Evolutionary conservation across 1,284 basidiomycete species (phyloP).

Genomic region (Ustilago hordei): DNA sequence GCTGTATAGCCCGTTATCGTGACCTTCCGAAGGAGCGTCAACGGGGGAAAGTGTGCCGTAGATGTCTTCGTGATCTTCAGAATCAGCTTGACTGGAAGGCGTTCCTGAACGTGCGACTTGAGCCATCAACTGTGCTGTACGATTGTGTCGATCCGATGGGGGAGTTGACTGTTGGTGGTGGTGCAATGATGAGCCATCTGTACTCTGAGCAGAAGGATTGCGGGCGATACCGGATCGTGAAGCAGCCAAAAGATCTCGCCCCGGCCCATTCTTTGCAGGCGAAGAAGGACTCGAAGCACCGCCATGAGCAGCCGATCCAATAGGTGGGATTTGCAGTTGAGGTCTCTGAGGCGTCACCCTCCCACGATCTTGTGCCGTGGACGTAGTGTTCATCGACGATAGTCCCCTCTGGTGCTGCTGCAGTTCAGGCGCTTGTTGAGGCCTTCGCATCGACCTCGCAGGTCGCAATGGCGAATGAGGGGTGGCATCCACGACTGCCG

Average conservation of each 20-base stretch:
- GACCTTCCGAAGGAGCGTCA: slow-evolving; percentile 44
- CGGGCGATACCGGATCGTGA: slow-evolving; percentile 27
- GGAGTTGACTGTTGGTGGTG: slow-evolving; percentile 16
- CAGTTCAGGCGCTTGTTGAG: slow-evolving; percentile 42
- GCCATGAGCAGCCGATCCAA: slow-evolving; percentile 16
- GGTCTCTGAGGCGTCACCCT: slow-evolving; percentile 21
- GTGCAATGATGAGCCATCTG: slow-evolving; percentile 6
- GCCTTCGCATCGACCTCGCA: slow-evolving; percentile 53
- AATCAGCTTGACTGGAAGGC: slow-evolving; percentile 38
- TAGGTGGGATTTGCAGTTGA: slow-evolving; percentile 42
- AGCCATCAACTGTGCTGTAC: slow-evolving; percentile 56
- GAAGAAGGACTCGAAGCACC: slow-evolving; percentile 29
- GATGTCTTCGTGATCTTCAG: slow-evolving; percentile 58
- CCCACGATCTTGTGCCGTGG: slow-evolving; percentile 23
- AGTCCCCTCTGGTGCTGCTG: slow-evolving; percentile 14
- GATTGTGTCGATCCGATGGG: slow-evolving; percentile 44
- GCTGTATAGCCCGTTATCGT: slow-evolving; percentile 31
- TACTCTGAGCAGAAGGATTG: slow-evolving; percentile 33
- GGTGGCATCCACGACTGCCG: slow-evolving; percentile 3
- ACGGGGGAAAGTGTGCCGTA: slow-evolving; percentile 52
- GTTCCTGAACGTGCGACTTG: slow-evolving; percentile 39
- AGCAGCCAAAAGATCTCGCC: slow-evolving; percentile 37
- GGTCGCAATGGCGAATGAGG: slow-evolving; percentile 53
- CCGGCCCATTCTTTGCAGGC: slow-evolving; percentile 30
- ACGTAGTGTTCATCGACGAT: slow-evolving; percentile 17